phyloP scores from a whole-genome alignment of 208 protist genomes.

The Acanthamoeba castellanii region DNA sequence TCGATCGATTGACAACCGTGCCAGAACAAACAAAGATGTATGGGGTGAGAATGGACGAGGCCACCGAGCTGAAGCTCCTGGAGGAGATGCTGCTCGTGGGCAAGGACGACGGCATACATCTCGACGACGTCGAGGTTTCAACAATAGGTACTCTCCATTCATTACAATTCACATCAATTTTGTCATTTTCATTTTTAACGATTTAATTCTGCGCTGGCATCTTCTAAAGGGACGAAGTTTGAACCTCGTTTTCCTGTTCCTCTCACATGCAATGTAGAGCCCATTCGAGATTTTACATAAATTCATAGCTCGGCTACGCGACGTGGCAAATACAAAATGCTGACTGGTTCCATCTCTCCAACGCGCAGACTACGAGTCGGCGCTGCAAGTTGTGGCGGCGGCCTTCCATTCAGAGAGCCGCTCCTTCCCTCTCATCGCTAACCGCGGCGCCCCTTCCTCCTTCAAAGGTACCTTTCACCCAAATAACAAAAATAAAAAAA shows the following conservation, averaged over 20 bases:
- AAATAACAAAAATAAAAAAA: too few species aligned
- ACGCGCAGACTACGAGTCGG: background rate
- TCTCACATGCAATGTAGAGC: too few species aligned
- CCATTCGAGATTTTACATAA: too few species aligned
- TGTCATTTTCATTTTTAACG: background rate
- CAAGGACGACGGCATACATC: constrained; percentile 47
- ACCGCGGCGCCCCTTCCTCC: background rate
- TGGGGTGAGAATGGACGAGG: constrained; percentile 21
- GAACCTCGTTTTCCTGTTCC: too few species aligned
- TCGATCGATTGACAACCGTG: too few species aligned
- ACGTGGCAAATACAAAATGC: too few species aligned
- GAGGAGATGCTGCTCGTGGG: constrained; percentile 58
- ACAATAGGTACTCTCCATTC: background rate
- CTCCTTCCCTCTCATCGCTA: background rate
- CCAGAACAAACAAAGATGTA: background rate
- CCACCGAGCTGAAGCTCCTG: constrained; percentile 15
- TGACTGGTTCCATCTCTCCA: background rate
- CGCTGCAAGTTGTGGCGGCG: constrained; percentile 37
- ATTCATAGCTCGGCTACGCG: too few species aligned
- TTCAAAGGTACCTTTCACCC: background rate
- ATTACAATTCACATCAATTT: background rate
- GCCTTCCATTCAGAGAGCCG: constrained; percentile 46
- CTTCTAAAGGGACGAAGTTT: too few species aligned
- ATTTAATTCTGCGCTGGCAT: background rate
- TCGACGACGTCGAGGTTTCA: background rate